phyloP scores from a whole-genome alignment of 192 early-diverging fungal species.

The Mortierella antarctica region DNA sequence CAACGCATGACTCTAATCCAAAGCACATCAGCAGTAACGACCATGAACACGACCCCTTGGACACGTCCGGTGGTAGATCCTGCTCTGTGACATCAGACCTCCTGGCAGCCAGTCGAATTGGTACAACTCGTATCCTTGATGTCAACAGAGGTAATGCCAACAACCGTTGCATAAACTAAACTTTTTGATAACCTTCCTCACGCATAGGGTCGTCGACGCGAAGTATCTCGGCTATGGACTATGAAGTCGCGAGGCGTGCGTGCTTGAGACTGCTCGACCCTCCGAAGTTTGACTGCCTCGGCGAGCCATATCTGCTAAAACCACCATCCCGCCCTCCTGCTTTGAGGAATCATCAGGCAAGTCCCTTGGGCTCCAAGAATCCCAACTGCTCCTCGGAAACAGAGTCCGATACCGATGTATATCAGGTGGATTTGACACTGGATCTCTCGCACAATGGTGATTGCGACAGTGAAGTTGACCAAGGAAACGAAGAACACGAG shows the following conservation, averaged over 20 bases:
- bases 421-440: no score
- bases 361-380: no score
- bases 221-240: not conserved
- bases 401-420: no score
- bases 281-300: slow-evolving; percentile 6
- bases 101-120: not conserved
- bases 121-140: no score
- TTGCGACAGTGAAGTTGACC: no score
- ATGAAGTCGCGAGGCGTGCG: not conserved
- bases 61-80: no score
- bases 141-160: not conserved
- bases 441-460: no score
- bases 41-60: not conserved
- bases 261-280: slow-evolving; percentile 12
- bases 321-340: not conserved
- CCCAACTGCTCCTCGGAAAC: no score
- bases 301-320: slow-evolving; percentile 4
- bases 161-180: not conserved
- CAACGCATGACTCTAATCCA: not conserved
- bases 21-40: not conserved
- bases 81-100: not conserved
- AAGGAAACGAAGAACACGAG: no score
- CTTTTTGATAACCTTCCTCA: not conserved
- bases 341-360: no score
- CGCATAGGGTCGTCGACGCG: no score